Evolutionary conservation across 805 yeast species (phyloP), one percentile per base, ranked within the genome.

Genomic region (Dipodascus albidus): DNA sequence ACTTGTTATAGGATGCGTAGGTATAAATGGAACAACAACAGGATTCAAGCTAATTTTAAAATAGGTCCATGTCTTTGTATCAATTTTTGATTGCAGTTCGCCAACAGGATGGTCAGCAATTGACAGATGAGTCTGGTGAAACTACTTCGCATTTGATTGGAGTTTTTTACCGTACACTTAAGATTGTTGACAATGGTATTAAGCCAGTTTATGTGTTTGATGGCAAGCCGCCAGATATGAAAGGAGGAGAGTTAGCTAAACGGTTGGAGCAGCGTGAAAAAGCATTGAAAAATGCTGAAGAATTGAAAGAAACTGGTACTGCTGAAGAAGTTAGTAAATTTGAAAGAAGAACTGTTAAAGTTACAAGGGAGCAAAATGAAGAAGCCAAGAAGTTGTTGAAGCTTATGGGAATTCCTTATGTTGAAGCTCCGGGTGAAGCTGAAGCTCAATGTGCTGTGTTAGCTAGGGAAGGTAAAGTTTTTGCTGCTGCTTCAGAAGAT

Each of bases 401-500:
- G 50, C 70, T 91, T 35, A 93, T 93, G 99, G 99, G 99, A 0
- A 85, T 93, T 50, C 99, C 99, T 1, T 87, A 74, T 61, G 85
- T 93, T 3, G 82, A 81, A 53, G 98, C 99, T 0, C 99, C 99
- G 1, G 84, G 96, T 66, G 99, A 93, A 69, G 99, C 99, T 1
- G 99, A 93, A 67, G 96, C 99, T 0, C 98, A 93, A 63, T 93
- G 99, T 73, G 98, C 99, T 0, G 93, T 82, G 58, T 70, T 93
- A 50, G 97, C 97, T 2, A 79, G 81, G 54, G 79, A 81, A 11
- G 97, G 96, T 1, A 89, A 88, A 64, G 98, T 91, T 0, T 93
- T 83, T 65, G 99, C 96, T 6, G 96, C 98, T 2, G 99, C 97
- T 1, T 85, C 96, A 3, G 99, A 93, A 67, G 99, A 93, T 79